Evolutionary conservation across 2,329 filamentous ascomycete genomes (phyloP).

Genomic region (Septoria petroselini): DNA sequence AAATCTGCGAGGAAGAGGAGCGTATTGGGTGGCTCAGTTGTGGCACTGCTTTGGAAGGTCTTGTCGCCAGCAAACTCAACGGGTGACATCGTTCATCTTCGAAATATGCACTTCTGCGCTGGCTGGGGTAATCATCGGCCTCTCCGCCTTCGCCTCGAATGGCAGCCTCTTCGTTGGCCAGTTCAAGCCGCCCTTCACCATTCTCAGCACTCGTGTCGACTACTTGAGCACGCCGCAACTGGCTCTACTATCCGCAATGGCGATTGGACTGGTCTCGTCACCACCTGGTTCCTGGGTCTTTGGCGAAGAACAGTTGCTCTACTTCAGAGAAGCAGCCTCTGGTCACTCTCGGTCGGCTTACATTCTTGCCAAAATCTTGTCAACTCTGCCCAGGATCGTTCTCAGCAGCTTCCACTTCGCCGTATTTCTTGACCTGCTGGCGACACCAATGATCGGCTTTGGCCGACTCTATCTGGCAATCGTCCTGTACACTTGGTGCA

Average conservation of each 20-base stretch:
- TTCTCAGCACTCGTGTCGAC: constrained; percentile 54
- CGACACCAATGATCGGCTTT: constrained; percentile 52
- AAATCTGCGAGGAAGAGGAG: constrained; percentile 52
- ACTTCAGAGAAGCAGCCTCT: constrained; percentile 55
- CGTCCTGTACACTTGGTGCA: constrained; percentile 57
- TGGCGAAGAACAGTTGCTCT: constrained; percentile 55
- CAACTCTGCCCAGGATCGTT: constrained; percentile 52
- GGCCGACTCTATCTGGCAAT: constrained; percentile 51
- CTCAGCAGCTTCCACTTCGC: constrained; percentile 56
- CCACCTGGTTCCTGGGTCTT: constrained; percentile 58
- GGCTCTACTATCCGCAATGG: constrained; percentile 53
- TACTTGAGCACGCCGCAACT: constrained; percentile 53
- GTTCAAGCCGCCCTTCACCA: constrained; percentile 51
- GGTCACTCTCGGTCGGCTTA: constrained; percentile 57
- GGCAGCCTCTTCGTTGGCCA: constrained; percentile 55
- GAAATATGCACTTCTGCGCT: constrained; percentile 54
- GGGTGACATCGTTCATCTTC: constrained; percentile 51
- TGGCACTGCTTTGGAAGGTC: constrained; percentile 54
- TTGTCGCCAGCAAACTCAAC: constrained; percentile 57
- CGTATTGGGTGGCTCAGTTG: constrained; percentile 49
- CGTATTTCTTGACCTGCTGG: constrained; percentile 50
- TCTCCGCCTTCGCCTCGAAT: constrained; percentile 50
- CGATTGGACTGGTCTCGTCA: constrained; percentile 55
- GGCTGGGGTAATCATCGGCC: constrained; percentile 54
- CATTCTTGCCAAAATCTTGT: constrained; percentile 55